A percentile compares a stretch with the other conserved stretches of the same genome.
Conservation (phyloP, 108 stramenopile species). For the Conticribra guillardii region DNA sequence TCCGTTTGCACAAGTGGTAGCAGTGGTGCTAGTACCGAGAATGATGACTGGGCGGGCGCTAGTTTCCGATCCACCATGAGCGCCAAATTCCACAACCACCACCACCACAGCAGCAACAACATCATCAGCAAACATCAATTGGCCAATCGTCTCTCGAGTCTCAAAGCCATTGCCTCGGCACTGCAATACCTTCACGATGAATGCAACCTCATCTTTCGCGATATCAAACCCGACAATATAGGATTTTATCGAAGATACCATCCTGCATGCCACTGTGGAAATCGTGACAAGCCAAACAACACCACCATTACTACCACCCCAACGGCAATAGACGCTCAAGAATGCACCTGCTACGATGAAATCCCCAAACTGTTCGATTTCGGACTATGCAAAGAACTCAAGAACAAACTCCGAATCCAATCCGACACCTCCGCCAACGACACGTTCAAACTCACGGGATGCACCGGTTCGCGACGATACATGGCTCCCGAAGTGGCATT, state of each 20-base stretch:
- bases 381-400: constrained; percentile 70
- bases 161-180: constrained; percentile 29
- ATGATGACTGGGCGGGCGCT: too few species aligned
- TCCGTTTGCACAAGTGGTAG: too few species aligned
- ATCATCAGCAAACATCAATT: constrained; percentile 5
- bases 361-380: constrained; percentile 67
- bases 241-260: constrained; percentile 50
- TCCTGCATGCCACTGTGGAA: constrained; percentile 8
- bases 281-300: neutral
- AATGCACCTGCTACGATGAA: constrained; percentile 18
- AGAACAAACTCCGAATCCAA: constrained; percentile 9
- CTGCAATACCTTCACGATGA: constrained; percentile 30
- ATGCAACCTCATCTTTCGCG: constrained; percentile 49
- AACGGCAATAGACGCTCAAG: too few species aligned
- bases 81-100: neutral
- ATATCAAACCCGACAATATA: constrained; percentile 75
- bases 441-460: constrained; percentile 64
- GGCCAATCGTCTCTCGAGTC: constrained; percentile 13
- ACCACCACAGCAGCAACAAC: neutral
- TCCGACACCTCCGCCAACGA: too few species aligned
- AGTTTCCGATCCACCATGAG: neutral
- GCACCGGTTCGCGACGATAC: constrained; percentile 68
- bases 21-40: too few species aligned
- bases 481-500: constrained; percentile 74
- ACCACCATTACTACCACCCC: too few species aligned